These are phyloP conservation scores for Polyplosphaeria fusca DNA, from an alignment of 495 filamentous ascomycete genomes.

Conservation along the genomic window DNA sequence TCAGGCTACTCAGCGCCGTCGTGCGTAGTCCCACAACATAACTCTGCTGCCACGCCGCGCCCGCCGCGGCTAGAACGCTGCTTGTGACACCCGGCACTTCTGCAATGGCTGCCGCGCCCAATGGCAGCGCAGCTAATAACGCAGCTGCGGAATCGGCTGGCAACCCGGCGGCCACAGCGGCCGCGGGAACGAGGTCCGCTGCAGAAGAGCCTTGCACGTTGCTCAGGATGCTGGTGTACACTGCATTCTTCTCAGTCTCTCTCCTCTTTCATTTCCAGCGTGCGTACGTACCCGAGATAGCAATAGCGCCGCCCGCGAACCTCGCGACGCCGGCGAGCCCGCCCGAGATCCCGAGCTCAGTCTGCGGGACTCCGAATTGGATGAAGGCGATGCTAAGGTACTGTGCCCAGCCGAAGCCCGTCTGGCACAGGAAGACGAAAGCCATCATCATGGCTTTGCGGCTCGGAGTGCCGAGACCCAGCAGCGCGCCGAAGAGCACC, in stretches of 20 bases:
- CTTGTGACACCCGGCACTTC: constrained; percentile 17
- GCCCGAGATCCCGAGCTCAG: constrained; percentile 38
- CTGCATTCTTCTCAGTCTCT: too few species aligned
- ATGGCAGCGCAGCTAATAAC: constrained; percentile 22
- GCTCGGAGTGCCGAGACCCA: constrained; percentile 35
- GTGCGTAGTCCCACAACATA: constrained; percentile 26
- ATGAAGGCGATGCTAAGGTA: constrained; percentile 34
- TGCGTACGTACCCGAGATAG: too few species aligned
- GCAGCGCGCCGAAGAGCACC: constrained; percentile 31
- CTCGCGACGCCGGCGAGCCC: constrained; percentile 36
- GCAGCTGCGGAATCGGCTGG: not conserved
- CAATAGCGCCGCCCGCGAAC: constrained; percentile 37
- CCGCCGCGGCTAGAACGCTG: constrained; percentile 20
- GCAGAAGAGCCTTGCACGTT: constrained; percentile 13
- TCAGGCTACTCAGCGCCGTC: not conserved
- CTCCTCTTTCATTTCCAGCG: too few species aligned
- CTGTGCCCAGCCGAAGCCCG: constrained; percentile 37
- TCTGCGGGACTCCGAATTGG: constrained; percentile 39
- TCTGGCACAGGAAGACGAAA: constrained; percentile 38
- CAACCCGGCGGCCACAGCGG: constrained; percentile 20
- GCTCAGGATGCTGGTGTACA: constrained; percentile 27
- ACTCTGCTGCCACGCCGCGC: constrained; percentile 18
- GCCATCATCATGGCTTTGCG: constrained; percentile 39
- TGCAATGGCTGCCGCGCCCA: constrained; percentile 21
- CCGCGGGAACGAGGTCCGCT: constrained; percentile 14